Evolutionary conservation across 208 protist species (phyloP).

Genomic region (Leishmania tarentolae): DNA sequence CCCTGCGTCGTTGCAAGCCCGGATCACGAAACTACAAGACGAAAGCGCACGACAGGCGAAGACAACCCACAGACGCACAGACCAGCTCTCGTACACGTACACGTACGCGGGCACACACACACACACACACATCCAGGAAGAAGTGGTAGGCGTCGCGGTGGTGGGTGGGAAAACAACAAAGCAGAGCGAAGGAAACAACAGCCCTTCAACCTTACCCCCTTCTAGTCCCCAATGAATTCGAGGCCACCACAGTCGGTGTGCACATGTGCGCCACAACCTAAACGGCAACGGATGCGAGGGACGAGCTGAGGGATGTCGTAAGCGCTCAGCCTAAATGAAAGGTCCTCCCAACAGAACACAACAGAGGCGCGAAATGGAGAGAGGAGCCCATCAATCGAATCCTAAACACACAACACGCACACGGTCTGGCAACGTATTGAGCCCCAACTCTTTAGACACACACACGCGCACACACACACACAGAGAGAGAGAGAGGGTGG

Average conservation of each 20-base stretch:
- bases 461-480: too few relatives aligned
- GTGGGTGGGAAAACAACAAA: background rate
- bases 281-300: background rate
- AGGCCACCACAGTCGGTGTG: too few relatives aligned
- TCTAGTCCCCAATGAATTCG: too few relatives aligned
- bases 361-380: background rate
- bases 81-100: background rate
- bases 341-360: background rate
- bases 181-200: too few relatives aligned
- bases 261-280: background rate
- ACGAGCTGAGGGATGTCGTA: too few relatives aligned
- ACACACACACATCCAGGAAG: background rate
- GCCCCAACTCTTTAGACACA: too few relatives aligned
- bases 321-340: background rate
- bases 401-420: too few relatives aligned
- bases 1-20: too few relatives aligned
- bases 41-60: background rate
- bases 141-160: background rate
- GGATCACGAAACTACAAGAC: background rate
- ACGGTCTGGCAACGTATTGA: too few relatives aligned
- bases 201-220: too few relatives aligned
- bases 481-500: too few relatives aligned
- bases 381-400: too few relatives aligned
- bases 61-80: background rate
- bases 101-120: background rate